Conservation (phyloP, 208 protist species). For the Perkinsela sp. region DNA sequence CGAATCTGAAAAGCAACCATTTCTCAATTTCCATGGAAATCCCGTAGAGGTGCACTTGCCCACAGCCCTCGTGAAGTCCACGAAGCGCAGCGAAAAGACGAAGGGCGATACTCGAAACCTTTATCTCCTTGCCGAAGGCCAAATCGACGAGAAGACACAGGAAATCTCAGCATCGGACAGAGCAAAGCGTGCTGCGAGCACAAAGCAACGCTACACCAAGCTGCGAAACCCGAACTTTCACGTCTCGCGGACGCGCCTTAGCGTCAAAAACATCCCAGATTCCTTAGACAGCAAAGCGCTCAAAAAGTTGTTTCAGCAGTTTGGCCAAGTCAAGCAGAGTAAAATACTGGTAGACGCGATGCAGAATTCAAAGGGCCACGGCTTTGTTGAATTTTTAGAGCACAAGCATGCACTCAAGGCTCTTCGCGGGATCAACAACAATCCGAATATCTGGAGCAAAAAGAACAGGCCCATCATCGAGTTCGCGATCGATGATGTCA, state of each 20-base stretch:
- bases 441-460: conserved; percentile 54
- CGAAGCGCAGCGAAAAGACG: neutral
- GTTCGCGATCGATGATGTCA: conserved; percentile 64
- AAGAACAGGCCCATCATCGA: conserved; percentile 52
- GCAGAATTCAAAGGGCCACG: conserved; percentile 39
- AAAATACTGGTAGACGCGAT: conserved; percentile 47
- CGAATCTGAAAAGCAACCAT: neutral
- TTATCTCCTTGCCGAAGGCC: neutral
- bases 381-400: conserved; percentile 67
- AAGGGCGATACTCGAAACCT: neutral
- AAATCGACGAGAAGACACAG: neutral
- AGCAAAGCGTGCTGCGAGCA: neutral
- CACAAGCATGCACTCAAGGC: conserved; percentile 53
- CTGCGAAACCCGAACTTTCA: conserved; percentile 62
- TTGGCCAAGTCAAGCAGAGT: conserved; percentile 47
- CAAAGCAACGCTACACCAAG: conserved; percentile 39
- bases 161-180: neutral
- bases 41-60: neutral
- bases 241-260: conserved; percentile 57
- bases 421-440: conserved; percentile 63
- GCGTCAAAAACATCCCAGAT: conserved; percentile 57
- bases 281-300: conserved; percentile 56
- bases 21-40: neutral
- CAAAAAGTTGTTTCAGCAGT: conserved; percentile 35
- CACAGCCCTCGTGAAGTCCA: neutral